Evolutionary conservation across 257 asterid species (phyloP).

Genomic region (Solanum rostratum): DNA sequence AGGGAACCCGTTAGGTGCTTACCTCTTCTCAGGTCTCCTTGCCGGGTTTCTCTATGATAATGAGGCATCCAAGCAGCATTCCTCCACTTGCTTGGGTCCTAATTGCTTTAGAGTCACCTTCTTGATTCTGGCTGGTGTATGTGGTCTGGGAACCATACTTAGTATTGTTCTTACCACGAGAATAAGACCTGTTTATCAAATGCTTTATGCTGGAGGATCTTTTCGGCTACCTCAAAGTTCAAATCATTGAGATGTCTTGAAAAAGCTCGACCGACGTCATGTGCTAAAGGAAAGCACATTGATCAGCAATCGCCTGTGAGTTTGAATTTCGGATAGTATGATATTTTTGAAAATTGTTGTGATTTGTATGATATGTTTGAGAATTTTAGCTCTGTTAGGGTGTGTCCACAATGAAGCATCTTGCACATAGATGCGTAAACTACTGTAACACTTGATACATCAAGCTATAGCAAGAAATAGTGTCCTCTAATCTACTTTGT

Average conservation of each 20-base stretch:
- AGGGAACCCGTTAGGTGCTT: slow-evolving; percentile 66
- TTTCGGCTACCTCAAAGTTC: slow-evolving; percentile 38
- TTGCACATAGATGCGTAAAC: neutral
- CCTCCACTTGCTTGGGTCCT: slow-evolving; percentile 50
- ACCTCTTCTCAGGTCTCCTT: slow-evolving; percentile 58
- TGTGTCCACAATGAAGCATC: neutral
- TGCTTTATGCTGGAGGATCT: slow-evolving; percentile 67
- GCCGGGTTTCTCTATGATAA: slow-evolving; percentile 57
- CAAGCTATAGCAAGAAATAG: neutral
- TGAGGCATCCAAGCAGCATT: slow-evolving; percentile 48
- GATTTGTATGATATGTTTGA: neutral
- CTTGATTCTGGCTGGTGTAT: slow-evolving; percentile 49
- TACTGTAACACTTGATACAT: neutral
- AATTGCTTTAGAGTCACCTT: slow-evolving; percentile 50
- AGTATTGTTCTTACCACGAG: slow-evolving; percentile 42
- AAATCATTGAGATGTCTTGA: slow-evolving; percentile 11
- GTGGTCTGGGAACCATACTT: slow-evolving; percentile 32
- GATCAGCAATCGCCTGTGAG: neutral
- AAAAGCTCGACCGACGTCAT: neutral
- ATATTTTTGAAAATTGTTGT: neutral
- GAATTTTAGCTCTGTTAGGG: neutral
- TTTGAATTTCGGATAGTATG: neutral
- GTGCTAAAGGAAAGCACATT: neutral
- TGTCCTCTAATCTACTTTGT: neutral
- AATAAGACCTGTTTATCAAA: slow-evolving; percentile 52